Evolutionary conservation across 192 early-diverging fungal genomes (phyloP).

Genomic region (Podila horticola): DNA sequence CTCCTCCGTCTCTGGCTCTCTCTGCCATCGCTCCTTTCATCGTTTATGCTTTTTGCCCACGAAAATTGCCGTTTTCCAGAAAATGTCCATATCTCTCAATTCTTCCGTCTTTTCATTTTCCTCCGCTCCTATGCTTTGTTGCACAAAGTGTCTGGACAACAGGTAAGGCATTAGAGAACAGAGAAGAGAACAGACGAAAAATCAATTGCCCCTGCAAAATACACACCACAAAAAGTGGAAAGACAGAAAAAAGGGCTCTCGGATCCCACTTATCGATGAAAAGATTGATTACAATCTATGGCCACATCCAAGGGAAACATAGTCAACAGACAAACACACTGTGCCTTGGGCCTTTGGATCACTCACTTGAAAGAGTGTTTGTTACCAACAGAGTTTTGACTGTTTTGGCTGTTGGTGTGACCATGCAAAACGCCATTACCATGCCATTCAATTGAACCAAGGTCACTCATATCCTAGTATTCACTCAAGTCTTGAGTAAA

Average conservation of each 20-base stretch:
- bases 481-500: no score
- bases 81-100: no score
- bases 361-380: no score
- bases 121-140: constrained; percentile 2
- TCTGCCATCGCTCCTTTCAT: no score
- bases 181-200: not conserved
- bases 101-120: not conserved
- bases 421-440: not conserved
- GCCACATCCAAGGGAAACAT: not conserved
- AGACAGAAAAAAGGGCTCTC: not conserved
- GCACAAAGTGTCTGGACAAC: constrained; percentile 1
- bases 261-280: not conserved
- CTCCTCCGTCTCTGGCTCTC: no score
- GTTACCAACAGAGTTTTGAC: no score
- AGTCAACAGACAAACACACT: no score
- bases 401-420: not conserved
- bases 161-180: not conserved
- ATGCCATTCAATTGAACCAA: not conserved
- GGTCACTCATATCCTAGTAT: no score
- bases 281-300: constrained; percentile 4
- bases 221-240: not conserved
- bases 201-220: not conserved
- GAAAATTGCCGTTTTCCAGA: no score
- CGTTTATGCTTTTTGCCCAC: no score
- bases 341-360: no score